Evolutionary conservation across 176 grass and related monocot species (phyloP).

Genomic region (Ananas comosus): DNA sequence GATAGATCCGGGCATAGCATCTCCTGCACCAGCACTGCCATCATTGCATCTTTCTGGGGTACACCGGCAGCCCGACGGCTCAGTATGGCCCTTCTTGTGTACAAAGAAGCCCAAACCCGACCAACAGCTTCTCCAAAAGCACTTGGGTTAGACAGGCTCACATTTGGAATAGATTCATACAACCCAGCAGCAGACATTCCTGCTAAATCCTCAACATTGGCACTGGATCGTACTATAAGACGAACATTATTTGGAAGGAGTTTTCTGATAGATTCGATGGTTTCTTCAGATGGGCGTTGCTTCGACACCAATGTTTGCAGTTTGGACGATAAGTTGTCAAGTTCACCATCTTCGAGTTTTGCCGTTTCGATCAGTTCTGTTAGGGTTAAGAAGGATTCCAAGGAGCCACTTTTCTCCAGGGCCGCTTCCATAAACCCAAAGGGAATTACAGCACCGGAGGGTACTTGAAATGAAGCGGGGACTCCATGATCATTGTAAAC

Average conservation of each 20-base stretch:
- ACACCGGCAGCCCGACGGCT: conserved; percentile 71
- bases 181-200: conserved; percentile 96
- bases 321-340: conserved; percentile 53
- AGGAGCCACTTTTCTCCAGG: conserved; percentile 64
- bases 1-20: conserved; percentile 76
- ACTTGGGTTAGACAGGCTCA: conserved; percentile 42
- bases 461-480: conserved; percentile 60
- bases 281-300: conserved; percentile 47
- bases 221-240: conserved; percentile 86
- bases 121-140: conserved; percentile 52
- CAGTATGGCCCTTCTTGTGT: conserved; percentile 80
- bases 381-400: conserved; percentile 50
- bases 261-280: conserved; percentile 36
- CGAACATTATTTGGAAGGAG: conserved; percentile 40
- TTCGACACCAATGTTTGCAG: conserved; percentile 55
- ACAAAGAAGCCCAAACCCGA: conserved; percentile 83
- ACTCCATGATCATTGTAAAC: conserved; percentile 79
- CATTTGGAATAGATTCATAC: conserved; percentile 89
- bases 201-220: conserved; percentile 93
- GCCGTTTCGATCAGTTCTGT: conserved; percentile 61
- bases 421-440: conserved; percentile 86
- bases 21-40: conserved; percentile 90
- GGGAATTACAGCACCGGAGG: conserved; percentile 79
- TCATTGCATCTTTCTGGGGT: conserved; percentile 61
- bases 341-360: conserved; percentile 61